Base-by-base conservation (phyloP, 495 filamentous ascomycete genomes). In the Penicillium egyptiacum region DNA sequence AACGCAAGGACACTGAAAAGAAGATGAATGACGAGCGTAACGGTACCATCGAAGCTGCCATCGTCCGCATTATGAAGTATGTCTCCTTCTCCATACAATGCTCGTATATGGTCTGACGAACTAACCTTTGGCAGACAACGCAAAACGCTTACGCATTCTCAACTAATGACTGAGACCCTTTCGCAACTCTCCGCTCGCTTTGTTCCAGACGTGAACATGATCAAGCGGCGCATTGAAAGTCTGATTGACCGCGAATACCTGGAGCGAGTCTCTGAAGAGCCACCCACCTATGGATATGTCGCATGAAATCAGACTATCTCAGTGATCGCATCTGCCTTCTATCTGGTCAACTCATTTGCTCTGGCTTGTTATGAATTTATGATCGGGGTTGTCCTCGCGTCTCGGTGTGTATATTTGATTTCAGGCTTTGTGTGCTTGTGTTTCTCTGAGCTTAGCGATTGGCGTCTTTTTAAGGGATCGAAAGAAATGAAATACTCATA, bases 41-140 rank as follows among this genome's bases (percentile, higher is more conserved):
- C 11, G 86, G 86, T 42, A 81, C 84, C 19, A 88, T 96, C 48
- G 94, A 98, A 66, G 92, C 94, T 39, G 91, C 91, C 5, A 76
- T 99, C 54, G 95, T 99, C 37, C 79, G 92, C 16, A 95, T 93
- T 66, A 97, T 97, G 92, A 96, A 96, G 92, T 96, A 81, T 63
- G 84, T 79, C 17, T 35, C 12, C 10, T 30, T 31, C 26, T 37
- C 43, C 41, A 20, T 45, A 17, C 47, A 16, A 35, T 52, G 55
- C 35, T 25, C 37, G 23, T 47, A 30, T 46, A 6, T 11, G 45
- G 22, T 43, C 20, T 41, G 12, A 47, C 25, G 33, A 5, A 40
- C 63, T 65, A 59, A 66, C 67, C 25, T 67, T 47, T 26, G 12
- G 30, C 62, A 98, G 94, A 75, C 90, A 96, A 85, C 90, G 94